A percentile compares a stretch with the other conserved stretches of the same genome.
phyloP scores from a whole-genome alignment of 176 grass and related monocot species.

The Chrysopogon serrulatus region DNA sequence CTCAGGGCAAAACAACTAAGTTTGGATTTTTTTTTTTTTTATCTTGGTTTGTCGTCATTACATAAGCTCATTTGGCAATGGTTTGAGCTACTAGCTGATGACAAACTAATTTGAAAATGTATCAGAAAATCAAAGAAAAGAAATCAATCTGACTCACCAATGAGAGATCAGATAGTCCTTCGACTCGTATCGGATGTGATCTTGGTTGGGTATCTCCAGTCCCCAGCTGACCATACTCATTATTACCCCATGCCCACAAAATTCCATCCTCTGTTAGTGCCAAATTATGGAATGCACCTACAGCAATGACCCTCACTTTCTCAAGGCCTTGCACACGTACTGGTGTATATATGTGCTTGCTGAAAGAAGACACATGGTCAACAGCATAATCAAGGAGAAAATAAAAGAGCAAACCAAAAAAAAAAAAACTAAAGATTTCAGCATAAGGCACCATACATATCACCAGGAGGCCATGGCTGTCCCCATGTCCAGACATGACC shows the following conservation, averaged over 20 bases:
- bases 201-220: conserved; percentile 79
- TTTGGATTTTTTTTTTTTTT: background rate
- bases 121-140: background rate
- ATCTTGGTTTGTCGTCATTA: background rate
- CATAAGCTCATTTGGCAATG: background rate
- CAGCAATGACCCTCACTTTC: conserved; percentile 33
- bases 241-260: conserved; percentile 91
- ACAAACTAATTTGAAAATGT: background rate
- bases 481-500: conserved; percentile 96
- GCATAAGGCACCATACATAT: conserved; percentile 63
- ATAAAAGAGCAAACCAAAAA: background rate
- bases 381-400: conserved; percentile 13
- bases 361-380: conserved; percentile 15
- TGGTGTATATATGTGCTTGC: conserved; percentile 87
- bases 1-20: background rate
- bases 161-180: conserved; percentile 59
- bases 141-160: conserved; percentile 41
- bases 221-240: conserved; percentile 79
- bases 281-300: conserved; percentile 95
- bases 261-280: conserved; percentile 58
- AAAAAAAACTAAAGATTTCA: conserved; percentile 5
- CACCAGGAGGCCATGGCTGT: conserved; percentile 93
- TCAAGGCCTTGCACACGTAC: conserved; percentile 75
- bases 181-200: conserved; percentile 59
- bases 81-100: background rate